Base-by-base conservation (phyloP, 2,329 filamentous ascomycete species). In the Ophiocordyceps sinensis region DNA sequence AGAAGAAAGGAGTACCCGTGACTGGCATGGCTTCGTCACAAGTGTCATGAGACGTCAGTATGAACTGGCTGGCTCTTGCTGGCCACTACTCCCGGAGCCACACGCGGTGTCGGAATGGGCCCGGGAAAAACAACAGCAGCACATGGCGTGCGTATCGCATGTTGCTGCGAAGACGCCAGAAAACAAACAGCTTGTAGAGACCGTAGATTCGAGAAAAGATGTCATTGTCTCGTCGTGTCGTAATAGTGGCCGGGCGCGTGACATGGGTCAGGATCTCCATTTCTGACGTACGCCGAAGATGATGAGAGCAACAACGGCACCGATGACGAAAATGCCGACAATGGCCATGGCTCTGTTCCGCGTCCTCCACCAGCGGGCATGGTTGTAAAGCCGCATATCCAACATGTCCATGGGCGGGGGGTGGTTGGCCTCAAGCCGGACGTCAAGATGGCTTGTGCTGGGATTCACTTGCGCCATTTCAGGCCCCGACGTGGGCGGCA, bases 301-400 rank as follows among this genome's bases (percentile, higher is more conserved):
- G 15, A 65, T 63, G 38, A 78, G 63, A 11, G 70, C 67, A 28
- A 68, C 54, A 26, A 74, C 57, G 26, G 71, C 66, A 29, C 66
- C 71, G 17, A 77, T 58, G 28, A 77, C 64, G 37, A 77, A 54
- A 5, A 76, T 53, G 4, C 74, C 74, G 21, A 76, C 54, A 37
- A 76, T 49, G 23, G 72, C 68, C 73, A 78, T 77, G 47, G 64
- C 63, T 41, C 73, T 67, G 51, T 78, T 78, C 36, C 77, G 60
- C 38, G 65, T 70, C 42, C 74, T 65, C 74, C 74, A 78, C 74
- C 74, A 77, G 38, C 65, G 61, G 12, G 71, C 71, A 41, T 68
- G 75, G 48, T 67, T 64, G 47, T 67, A 71, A 34, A 64, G 62
- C 37, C 64, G 62, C 12, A 60, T 54, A 47, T 73, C 67, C 43